Percentiles rank a stretch among this genome's conserved stretches.
Evolutionary conservation across 2,329 filamentous ascomycete species (phyloP).

Genomic region (Xylariaceae sp.): DNA sequence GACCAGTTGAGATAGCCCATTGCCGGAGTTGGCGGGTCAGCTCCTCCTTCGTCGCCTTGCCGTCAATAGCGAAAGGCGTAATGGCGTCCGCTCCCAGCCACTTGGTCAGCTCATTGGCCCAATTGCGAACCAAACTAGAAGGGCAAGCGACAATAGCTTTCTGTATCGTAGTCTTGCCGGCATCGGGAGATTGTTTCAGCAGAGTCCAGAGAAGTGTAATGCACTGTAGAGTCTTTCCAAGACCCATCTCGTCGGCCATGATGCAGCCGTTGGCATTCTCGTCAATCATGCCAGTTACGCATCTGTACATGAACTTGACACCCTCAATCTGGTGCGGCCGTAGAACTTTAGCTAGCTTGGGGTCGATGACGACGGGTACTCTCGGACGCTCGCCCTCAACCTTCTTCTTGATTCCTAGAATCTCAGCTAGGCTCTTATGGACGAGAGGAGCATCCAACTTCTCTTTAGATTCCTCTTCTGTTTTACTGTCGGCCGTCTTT

Average conservation of each 20-base stretch:
- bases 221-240: slow-evolving; percentile 96
- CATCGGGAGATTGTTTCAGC: slow-evolving; percentile 89
- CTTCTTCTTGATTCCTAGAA: slow-evolving; percentile 88
- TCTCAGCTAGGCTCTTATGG: slow-evolving; percentile 93
- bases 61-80: slow-evolving; percentile 91
- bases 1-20: slow-evolving; percentile 90
- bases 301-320: slow-evolving; percentile 94
- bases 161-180: slow-evolving; percentile 89
- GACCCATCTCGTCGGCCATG: slow-evolving; percentile 98
- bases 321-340: slow-evolving; percentile 97
- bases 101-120: slow-evolving; percentile 95
- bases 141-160: slow-evolving; percentile 97
- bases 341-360: slow-evolving; percentile 79
- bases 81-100: slow-evolving; percentile 93
- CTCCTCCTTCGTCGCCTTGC: slow-evolving; percentile 93
- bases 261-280: slow-evolving; percentile 94
- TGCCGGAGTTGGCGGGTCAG: slow-evolving; percentile 84
- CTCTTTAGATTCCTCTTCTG: slow-evolving; percentile 38
- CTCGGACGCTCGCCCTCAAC: slow-evolving; percentile 74
- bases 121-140: slow-evolving; percentile 93
- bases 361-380: slow-evolving; percentile 97
- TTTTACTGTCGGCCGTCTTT: slow-evolving; percentile 43
- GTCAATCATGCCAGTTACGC: slow-evolving; percentile 93
- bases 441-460: slow-evolving; percentile 75
- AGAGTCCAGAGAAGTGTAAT: slow-evolving; percentile 96